Evolutionary conservation across 2,329 filamentous ascomycete genomes (phyloP).

Genomic region (Fusarium hostae): DNA sequence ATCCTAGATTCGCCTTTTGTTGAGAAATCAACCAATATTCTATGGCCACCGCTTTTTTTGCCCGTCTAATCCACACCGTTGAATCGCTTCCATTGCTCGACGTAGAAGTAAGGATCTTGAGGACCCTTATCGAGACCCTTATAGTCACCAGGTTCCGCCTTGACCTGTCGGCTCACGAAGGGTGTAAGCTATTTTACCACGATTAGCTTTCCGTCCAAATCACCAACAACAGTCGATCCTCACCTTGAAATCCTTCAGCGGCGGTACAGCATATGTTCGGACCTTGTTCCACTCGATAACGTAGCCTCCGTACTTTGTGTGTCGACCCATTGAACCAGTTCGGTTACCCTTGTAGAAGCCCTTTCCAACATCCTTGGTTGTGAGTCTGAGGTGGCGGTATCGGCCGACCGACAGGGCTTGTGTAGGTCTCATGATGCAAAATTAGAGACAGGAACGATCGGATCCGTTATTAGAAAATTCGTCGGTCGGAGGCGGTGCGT

Average conservation of each 20-base stretch:
- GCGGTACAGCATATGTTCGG: slow-evolving; percentile 87
- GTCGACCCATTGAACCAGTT: slow-evolving; percentile 85
- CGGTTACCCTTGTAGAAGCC: slow-evolving; percentile 98
- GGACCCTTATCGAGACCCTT: slow-evolving; percentile 64
- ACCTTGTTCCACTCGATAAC: slow-evolving; percentile 87
- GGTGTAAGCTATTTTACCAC: slow-evolving; percentile 73
- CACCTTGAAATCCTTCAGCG: slow-evolving; percentile 78
- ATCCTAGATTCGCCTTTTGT: slow-evolving; percentile 5
- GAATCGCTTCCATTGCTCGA: slow-evolving; percentile 74
- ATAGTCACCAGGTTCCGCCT: slow-evolving; percentile 64
- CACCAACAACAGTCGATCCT: slow-evolving; percentile 26
- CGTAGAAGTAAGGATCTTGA: slow-evolving; percentile 69
- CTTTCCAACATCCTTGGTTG: slow-evolving; percentile 91
- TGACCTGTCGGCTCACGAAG: slow-evolving; percentile 75
- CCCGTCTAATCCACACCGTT: slow-evolving; percentile 67
- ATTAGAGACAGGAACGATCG: not conserved
- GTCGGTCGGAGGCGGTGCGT: slow-evolving; percentile 8
- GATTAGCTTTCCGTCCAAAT: slow-evolving; percentile 24
- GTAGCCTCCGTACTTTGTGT: slow-evolving; percentile 87
- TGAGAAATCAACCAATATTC: not conserved
- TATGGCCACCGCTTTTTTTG: not conserved
- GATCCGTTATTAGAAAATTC: not conserved
- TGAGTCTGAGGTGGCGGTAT: slow-evolving; percentile 81
- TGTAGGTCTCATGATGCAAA: slow-evolving; percentile 72
- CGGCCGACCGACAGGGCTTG: slow-evolving; percentile 72